Evolutionary conservation across 2,329 filamentous ascomycete species (phyloP).

Genomic region (Diaporthe sp.): DNA sequence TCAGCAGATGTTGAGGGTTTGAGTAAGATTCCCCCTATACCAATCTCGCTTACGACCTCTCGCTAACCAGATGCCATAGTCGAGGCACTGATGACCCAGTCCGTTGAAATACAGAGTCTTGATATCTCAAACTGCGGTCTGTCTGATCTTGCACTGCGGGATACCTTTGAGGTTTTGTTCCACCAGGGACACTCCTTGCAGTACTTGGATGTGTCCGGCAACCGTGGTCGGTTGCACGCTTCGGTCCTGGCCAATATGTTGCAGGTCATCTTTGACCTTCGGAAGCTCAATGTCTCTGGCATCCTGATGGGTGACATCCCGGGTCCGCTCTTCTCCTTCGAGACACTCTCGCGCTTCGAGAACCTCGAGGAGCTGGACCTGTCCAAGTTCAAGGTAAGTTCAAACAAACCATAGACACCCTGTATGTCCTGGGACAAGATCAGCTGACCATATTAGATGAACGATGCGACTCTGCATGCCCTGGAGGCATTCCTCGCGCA

Average conservation of each 20-base stretch:
- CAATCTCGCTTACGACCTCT: constrained; percentile 30
- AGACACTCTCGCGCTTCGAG: constrained; percentile 57
- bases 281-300: constrained; percentile 64
- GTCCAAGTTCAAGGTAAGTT: constrained; percentile 66
- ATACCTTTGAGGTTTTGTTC: constrained; percentile 62
- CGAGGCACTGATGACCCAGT: constrained; percentile 47
- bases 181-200: constrained; percentile 61
- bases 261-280: constrained; percentile 58
- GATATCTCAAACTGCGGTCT: constrained; percentile 66
- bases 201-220: constrained; percentile 65
- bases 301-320: constrained; percentile 62
- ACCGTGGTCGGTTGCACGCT: constrained; percentile 65
- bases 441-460: constrained; percentile 54
- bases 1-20: constrained; percentile 63
- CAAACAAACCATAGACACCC: neutral
- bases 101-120: constrained; percentile 60
- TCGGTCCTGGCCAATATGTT: constrained; percentile 60
- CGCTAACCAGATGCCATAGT: constrained; percentile 41
- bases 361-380: constrained; percentile 67
- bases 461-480: constrained; percentile 61
- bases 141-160: constrained; percentile 61
- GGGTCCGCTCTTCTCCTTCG: constrained; percentile 61
- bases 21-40: constrained; percentile 51
- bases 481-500: constrained; percentile 60
- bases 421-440: neutral